phyloP scores from a whole-genome alignment of 2,329 filamentous ascomycete species.

The Penicillium janthinellum region DNA sequence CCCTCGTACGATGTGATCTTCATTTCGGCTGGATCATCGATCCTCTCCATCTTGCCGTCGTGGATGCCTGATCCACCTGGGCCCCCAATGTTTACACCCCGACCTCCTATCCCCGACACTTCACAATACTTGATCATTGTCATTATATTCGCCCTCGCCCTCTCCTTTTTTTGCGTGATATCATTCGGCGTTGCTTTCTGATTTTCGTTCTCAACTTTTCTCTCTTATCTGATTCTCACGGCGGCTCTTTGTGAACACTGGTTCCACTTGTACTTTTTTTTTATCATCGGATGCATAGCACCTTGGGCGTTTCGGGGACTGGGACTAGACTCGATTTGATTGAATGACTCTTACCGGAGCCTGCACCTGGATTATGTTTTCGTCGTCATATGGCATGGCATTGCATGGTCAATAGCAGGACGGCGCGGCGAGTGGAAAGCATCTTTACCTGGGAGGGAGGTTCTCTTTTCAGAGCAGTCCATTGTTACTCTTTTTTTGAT shows the following conservation, averaged over 20 bases:
- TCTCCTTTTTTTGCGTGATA: constrained; percentile 8
- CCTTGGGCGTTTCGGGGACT: constrained; percentile 39
- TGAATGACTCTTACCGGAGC: constrained; percentile 33
- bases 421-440: constrained; percentile 33
- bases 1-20: constrained; percentile 7
- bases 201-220: constrained; percentile 7
- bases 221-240: constrained; percentile 3
- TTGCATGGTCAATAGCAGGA: constrained; percentile 34
- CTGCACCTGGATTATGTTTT: constrained; percentile 38
- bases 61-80: constrained; percentile 18
- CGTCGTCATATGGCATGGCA: constrained; percentile 31
- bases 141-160: background rate
- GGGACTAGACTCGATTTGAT: constrained; percentile 41
- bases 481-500: constrained; percentile 23
- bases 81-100: constrained; percentile 15
- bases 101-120: background rate
- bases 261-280: constrained; percentile 28
- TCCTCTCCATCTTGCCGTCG: constrained; percentile 15
- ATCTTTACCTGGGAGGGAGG: constrained; percentile 25
- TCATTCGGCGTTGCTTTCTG: constrained; percentile 23
- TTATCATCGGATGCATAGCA: constrained; percentile 42
- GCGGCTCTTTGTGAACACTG: constrained; percentile 22
- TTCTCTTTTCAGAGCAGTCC: constrained; percentile 32
- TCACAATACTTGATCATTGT: background rate
- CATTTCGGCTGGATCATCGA: constrained; percentile 1